Conservation (phyloP, 495 filamentous ascomycete genomes). For the Chlorociboria aeruginascens region DNA sequence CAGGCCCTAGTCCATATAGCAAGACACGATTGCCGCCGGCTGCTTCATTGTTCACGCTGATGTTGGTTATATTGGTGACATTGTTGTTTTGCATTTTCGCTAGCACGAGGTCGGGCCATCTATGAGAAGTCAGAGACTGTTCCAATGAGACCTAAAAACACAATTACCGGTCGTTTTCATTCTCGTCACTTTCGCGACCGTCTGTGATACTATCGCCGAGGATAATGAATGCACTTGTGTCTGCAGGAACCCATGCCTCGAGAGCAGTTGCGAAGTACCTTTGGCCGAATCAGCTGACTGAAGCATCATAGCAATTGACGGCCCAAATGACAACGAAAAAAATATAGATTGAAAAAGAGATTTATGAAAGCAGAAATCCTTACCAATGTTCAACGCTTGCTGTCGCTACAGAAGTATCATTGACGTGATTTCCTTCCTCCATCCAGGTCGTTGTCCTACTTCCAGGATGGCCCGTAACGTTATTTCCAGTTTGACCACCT, state of each 20-base stretch:
- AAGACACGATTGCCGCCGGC: slow-evolving; percentile 62
- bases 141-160: neutral
- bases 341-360: too few species aligned
- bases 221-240: slow-evolving; percentile 39
- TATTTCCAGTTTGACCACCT: slow-evolving; percentile 40
- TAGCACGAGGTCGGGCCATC: slow-evolving; percentile 57
- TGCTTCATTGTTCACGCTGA: slow-evolving; percentile 58
- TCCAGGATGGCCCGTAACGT: slow-evolving; percentile 55
- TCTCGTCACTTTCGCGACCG: slow-evolving; percentile 49
- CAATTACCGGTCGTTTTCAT: slow-evolving; percentile 50
- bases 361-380: neutral
- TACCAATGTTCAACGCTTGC: slow-evolving; percentile 35
- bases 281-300: neutral
- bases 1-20: slow-evolving; percentile 49
- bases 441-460: slow-evolving; percentile 54
- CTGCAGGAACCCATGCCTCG: slow-evolving; percentile 40
- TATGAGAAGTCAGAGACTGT: slow-evolving; percentile 20
- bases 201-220: slow-evolving; percentile 70
- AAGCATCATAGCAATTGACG: neutral
- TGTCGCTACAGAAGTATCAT: slow-evolving; percentile 29
- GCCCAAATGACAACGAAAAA: neutral
- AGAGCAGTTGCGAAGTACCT: slow-evolving; percentile 44
- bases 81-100: slow-evolving; percentile 28
- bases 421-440: slow-evolving; percentile 40
- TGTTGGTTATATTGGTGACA: slow-evolving; percentile 13